Percentiles rank a stretch among this genome's conserved stretches.
phyloP scores from a whole-genome alignment of 805 yeast genomes.

The Ogataea ganodermae region DNA sequence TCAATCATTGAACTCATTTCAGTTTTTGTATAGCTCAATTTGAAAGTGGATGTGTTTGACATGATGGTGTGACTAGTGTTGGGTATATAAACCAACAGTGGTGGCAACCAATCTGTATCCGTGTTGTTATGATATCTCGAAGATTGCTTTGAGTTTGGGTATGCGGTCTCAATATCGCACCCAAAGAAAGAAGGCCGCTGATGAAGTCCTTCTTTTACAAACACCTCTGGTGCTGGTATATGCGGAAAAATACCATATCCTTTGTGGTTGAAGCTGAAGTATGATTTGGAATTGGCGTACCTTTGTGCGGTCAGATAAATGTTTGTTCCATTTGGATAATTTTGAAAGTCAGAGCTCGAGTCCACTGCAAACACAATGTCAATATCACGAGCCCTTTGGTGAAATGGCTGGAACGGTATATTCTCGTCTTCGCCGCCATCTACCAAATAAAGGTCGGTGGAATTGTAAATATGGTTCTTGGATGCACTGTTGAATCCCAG shows the following conservation, averaged over 20 bases:
- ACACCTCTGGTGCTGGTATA: constrained; percentile 36
- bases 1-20: constrained; percentile 49
- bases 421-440: constrained; percentile 56
- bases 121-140: constrained; percentile 8
- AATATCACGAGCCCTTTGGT: constrained; percentile 37
- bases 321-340: constrained; percentile 63
- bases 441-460: constrained; percentile 21
- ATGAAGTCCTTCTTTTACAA: constrained; percentile 25
- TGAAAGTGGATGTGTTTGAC: constrained; percentile 63
- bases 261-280: constrained; percentile 11
- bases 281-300: constrained; percentile 18
- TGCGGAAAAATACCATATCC: constrained; percentile 36
- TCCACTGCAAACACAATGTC: constrained; percentile 46
- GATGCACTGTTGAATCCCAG: constrained; percentile 29
- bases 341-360: constrained; percentile 50
- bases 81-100: constrained; percentile 54
- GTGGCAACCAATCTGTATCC: constrained; percentile 41
- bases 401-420: constrained; percentile 47
- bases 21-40: constrained; percentile 46
- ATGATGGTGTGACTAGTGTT: constrained; percentile 44
- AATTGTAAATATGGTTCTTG: constrained; percentile 24
- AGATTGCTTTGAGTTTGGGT: constrained; percentile 19
- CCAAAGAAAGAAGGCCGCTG: constrained; percentile 43
- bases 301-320: constrained; percentile 42
- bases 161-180: constrained; percentile 40